These are phyloP conservation scores for Theobroma grandiflorum DNA, from an alignment of 441 rosid species.

Conservation along the genomic window DNA sequence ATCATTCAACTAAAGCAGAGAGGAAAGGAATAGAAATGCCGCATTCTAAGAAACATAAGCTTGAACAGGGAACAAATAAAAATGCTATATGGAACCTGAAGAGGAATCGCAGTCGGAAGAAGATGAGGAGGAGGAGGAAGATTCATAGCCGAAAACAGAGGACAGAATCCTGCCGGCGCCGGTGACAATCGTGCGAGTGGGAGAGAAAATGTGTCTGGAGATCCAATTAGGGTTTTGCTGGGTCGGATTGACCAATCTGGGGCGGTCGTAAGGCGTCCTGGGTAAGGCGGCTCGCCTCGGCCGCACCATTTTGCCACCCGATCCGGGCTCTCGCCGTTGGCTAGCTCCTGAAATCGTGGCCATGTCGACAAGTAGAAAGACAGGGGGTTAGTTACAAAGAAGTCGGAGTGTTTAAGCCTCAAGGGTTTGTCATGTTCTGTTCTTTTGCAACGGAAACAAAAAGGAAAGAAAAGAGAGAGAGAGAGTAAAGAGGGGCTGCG, in stretches of 20 bases:
- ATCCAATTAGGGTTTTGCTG: constrained; percentile 85
- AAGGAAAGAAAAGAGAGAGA: background rate
- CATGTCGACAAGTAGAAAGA: background rate
- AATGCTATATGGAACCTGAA: constrained; percentile 46
- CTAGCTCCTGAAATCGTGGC: background rate
- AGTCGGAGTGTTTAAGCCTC: background rate
- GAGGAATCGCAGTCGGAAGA: constrained; percentile 45
- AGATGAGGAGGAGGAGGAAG: constrained; percentile 59
- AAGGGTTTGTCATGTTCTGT: background rate
- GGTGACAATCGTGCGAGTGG: constrained; percentile 75
- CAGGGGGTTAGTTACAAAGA: background rate
- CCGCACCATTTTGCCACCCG: constrained; percentile 61
- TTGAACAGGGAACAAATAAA: background rate
- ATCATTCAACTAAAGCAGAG: no score
- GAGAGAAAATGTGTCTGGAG: constrained; percentile 70
- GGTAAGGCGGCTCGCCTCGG: constrained; percentile 39
- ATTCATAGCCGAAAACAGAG: constrained; percentile 66
- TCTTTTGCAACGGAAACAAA: no score
- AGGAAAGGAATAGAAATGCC: no score
- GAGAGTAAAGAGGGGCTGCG: background rate
- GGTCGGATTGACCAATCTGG: constrained; percentile 31
- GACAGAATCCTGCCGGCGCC: constrained; percentile 84
- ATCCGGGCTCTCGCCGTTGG: constrained; percentile 30
- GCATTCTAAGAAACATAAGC: background rate
- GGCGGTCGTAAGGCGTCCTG: constrained; percentile 66